Conservation (phyloP, 352 stramenopile genomes). For the Phytophthora hybrid region DNA sequence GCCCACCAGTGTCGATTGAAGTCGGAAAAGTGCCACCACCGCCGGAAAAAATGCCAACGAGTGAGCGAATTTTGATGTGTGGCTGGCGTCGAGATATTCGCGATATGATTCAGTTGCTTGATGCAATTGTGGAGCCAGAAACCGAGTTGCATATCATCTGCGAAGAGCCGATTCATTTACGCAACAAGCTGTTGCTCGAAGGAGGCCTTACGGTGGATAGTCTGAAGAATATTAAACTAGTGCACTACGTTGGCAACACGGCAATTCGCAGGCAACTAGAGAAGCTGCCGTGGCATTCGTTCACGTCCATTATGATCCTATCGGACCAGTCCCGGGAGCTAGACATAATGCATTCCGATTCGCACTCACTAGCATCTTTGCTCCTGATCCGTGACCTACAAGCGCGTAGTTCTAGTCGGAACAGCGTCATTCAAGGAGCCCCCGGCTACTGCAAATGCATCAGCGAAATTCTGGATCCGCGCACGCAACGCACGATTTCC, state of each 20-base stretch:
- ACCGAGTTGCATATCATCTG: conserved; percentile 84
- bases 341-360: conserved; percentile 85
- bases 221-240: conserved; percentile 63
- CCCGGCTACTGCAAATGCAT: conserved; percentile 68
- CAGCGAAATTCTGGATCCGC: conserved; percentile 82
- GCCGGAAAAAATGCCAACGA: conserved; percentile 18
- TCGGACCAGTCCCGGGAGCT: conserved; percentile 67
- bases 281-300: conserved; percentile 58
- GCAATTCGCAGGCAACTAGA: conserved; percentile 74
- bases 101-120: conserved; percentile 84
- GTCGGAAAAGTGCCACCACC: conserved; percentile 38
- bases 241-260: conserved; percentile 79
- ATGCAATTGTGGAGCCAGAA: conserved; percentile 58
- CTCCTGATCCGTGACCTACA: conserved; percentile 85
- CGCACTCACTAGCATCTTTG: conserved; percentile 78
- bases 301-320: conserved; percentile 86
- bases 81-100: conserved; percentile 87
- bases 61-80: conserved; percentile 81
- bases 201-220: conserved; percentile 58
- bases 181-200: conserved; percentile 64
- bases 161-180: conserved; percentile 63
- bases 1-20: conserved; percentile 42
- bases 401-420: conserved; percentile 15
- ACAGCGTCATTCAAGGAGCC: conserved; percentile 24
- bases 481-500: conserved; percentile 83